phyloP scores from a whole-genome alignment of 305 asterid species.

The Fraxinus ornus region DNA sequence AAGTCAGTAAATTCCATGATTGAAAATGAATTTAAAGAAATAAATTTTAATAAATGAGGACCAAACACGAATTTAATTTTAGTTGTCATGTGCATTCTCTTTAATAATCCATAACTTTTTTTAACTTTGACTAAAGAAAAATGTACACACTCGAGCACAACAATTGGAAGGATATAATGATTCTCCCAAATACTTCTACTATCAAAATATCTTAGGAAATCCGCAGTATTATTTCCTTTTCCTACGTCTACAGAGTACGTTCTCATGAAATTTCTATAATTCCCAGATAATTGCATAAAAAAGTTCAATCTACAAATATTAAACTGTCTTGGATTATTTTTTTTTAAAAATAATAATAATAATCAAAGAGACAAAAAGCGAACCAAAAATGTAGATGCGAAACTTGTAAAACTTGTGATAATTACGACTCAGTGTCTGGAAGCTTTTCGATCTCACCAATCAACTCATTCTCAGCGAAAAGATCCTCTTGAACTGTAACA shows the following conservation, averaged over 20 bases:
- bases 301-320: neutral
- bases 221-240: neutral
- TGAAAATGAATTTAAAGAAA: neutral
- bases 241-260: neutral
- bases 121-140: neutral
- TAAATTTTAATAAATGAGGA: neutral
- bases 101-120: neutral
- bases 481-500: constrained; percentile 68
- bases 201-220: neutral
- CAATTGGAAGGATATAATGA: neutral
- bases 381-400: neutral
- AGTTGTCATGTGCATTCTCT: neutral
- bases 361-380: neutral
- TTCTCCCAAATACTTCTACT: neutral
- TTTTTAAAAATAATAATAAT: no score
- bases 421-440: constrained; percentile 7
- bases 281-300: neutral
- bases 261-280: neutral
- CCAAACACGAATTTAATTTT: neutral
- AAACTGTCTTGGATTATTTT: neutral
- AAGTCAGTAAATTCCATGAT: neutral
- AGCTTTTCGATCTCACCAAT: constrained; percentile 41
- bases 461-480: constrained; percentile 66
- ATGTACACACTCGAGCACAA: neutral
- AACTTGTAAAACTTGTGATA: neutral